Percentiles rank a stretch among this genome's conserved stretches.
These are phyloP conservation scores for Iberis pinnata DNA, from an alignment of 345 rosid species.

Conservation along the genomic window DNA sequence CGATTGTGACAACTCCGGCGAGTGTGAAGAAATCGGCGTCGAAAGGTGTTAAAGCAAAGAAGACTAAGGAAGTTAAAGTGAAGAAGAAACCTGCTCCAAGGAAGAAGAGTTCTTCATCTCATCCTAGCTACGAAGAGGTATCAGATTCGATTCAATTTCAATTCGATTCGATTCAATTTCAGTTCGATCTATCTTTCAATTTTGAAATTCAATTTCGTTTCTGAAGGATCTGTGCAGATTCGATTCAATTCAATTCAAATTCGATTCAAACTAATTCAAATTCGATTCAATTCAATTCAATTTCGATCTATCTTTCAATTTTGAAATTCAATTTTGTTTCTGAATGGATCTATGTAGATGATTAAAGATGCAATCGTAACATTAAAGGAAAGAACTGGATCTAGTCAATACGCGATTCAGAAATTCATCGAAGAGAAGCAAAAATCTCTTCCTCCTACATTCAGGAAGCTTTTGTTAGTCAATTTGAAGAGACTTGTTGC, in stretches of 20 bases:
- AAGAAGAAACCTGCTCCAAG: conserved; percentile 37
- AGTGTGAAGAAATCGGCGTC: too few species aligned
- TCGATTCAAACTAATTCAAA: too few species aligned
- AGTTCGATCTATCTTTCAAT: neutral
- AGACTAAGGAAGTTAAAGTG: conserved; percentile 42
- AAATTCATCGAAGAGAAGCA: conserved; percentile 78
- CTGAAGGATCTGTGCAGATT: conserved; percentile 37
- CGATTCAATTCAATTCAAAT: neutral
- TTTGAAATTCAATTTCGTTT: neutral
- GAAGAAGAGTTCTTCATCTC: conserved; percentile 39
- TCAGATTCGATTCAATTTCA: neutral
- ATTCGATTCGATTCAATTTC: neutral
- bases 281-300: neutral
- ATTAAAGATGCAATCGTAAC: conserved; percentile 58
- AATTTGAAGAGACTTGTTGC: conserved; percentile 65
- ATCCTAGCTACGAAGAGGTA: conserved; percentile 72
- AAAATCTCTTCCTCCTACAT: conserved; percentile 48
- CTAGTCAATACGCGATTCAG: conserved; percentile 80
- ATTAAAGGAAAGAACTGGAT: conserved; percentile 78
- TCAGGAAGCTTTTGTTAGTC: conserved; percentile 57
- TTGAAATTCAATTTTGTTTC: neutral
- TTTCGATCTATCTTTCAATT: neutral
- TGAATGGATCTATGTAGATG: conserved; percentile 43
- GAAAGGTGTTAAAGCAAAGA: conserved; percentile 39
- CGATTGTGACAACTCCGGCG: conserved; percentile 19